Conservation (phyloP, 805 yeast genomes). For the Cyberlindnera xylosilytica region DNA sequence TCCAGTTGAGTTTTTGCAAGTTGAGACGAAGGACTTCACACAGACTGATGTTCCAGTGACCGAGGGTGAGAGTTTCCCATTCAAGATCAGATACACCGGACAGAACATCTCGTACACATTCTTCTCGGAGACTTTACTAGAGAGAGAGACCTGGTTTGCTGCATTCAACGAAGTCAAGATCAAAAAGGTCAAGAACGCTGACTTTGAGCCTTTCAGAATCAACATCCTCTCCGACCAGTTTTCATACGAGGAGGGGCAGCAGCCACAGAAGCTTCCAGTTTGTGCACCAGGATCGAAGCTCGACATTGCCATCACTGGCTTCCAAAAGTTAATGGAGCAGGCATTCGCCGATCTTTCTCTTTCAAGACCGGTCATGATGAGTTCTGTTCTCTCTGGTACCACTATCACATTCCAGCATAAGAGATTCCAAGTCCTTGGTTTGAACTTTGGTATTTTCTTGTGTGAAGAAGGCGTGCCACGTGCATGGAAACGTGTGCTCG, state of each 20-base stretch:
- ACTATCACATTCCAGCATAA: conserved; percentile 44
- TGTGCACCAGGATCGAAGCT: conserved; percentile 52
- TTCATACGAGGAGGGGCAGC: conserved; percentile 56
- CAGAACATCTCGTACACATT: conserved; percentile 53
- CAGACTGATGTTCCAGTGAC: conserved; percentile 2
- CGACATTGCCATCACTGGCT: conserved; percentile 38
- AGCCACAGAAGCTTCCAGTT: conserved; percentile 49
- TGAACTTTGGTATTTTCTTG: conserved; percentile 61
- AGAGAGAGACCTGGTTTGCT: conserved; percentile 56
- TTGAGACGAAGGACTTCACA: conserved; percentile 41
- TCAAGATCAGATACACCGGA: conserved; percentile 58
- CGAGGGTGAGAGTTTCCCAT: conserved; percentile 29
- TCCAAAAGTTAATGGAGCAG: conserved; percentile 26
- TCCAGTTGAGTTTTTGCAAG: conserved; percentile 54
- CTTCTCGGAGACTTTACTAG: conserved; percentile 43
- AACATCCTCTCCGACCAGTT: conserved; percentile 57
- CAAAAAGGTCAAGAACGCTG: conserved; percentile 35
- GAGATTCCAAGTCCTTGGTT: conserved; percentile 53
- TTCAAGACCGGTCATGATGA: conserved; percentile 31
- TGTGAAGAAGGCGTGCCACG: conserved; percentile 27
- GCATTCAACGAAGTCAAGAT: conserved; percentile 47
- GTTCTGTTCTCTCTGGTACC: conserved; percentile 42
- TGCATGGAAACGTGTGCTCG: conserved; percentile 60
- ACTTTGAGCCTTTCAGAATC: conserved; percentile 52
- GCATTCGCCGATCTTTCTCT: conserved; percentile 26